Base-by-base conservation (phyloP, 2,329 filamentous ascomycete species). In the Mollisia scopiformis region DNA sequence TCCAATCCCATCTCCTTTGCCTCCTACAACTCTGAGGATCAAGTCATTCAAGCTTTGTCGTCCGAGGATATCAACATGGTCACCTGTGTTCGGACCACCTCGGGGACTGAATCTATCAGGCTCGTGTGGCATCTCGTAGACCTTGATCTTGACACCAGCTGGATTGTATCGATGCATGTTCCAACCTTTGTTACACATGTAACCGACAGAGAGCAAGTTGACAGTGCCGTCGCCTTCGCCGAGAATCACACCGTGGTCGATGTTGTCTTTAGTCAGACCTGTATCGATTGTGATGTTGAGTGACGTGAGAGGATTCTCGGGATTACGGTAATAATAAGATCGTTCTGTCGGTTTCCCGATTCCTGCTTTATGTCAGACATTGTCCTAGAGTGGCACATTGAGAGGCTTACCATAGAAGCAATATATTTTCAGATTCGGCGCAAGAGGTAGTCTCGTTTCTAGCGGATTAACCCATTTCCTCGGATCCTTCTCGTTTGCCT, bases 111-210 rank as follows among this genome's bases (percentile, higher is more conserved):
- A 99, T 19, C 92, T 80, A 69, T 97, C 94, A 1, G 95, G 95
- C 72, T 98, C 93, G 73, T 99, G 95, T 1, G 89, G 91, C 95
- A 99, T 99, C 79, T 99, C 95, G 63, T 90, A 93, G 0, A 93
- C 91, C 41, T 88, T 96, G 64, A 99, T 80, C 70, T 92, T 87
- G 31, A 89, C 84, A 1, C 89, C 88, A 0, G 92, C 90, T 0
- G 95, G 95, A 71, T 99, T 99, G 75, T 96, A 99, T 35, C 95
- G 85, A 76, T 92, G 93, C 76, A 97, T 90, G 60, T 88, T 88
- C 95, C 95, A 99, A 2, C 95, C 95, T 70, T 89, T 92, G 68
- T 92, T 90, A 75, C 95, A 99, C 95, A 99, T 98, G 75, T 98
- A 99, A 2, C 94, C 95, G 0, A 88, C 87, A 68, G 91, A 96